phyloP scores from a whole-genome alignment of 2,329 filamentous ascomycete genomes.

The Ophiostoma sp. region DNA sequence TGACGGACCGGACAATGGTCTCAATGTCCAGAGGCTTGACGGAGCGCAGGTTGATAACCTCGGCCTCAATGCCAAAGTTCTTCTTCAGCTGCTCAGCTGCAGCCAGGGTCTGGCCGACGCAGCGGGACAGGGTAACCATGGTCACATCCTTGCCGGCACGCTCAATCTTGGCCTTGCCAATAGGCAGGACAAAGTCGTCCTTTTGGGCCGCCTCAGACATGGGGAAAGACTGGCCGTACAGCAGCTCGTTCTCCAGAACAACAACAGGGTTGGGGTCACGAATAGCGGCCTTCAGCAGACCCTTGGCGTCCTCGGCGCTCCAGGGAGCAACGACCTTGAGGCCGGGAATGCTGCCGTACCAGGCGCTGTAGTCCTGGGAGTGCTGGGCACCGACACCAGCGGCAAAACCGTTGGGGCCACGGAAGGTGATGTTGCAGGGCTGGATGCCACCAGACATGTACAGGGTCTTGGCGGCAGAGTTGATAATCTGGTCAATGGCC shows the following conservation, averaged over 20 bases:
- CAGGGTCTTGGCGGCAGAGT: constrained; percentile 97
- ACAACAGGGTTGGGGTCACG: constrained; percentile 96
- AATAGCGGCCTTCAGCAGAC: constrained; percentile 94
- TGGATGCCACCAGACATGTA: constrained; percentile 99
- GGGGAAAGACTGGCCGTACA: constrained; percentile 92
- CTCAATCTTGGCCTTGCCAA: constrained; percentile 99
- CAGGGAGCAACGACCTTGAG: constrained; percentile 95
- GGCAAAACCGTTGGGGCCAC: constrained; percentile 96
- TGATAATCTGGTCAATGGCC: constrained; percentile 99
- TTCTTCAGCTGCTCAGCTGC: constrained; percentile 90
- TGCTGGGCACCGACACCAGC: constrained; percentile 94
- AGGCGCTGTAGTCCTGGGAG: constrained; percentile 97
- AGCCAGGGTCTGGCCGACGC: constrained; percentile 82
- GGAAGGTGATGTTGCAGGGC: constrained; percentile 99
- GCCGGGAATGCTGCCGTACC: constrained; percentile 97
- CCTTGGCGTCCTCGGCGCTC: constrained; percentile 97
- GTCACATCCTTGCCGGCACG: constrained; percentile 92
- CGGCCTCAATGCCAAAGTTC: constrained; percentile 91
- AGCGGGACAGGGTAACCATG: constrained; percentile 89
- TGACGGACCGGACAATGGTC: constrained; percentile 91
- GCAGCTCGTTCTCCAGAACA: constrained; percentile 79
- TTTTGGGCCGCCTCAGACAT: constrained; percentile 97
- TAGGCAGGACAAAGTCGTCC: constrained; percentile 92
- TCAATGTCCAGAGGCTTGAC: constrained; percentile 96
- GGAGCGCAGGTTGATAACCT: constrained; percentile 97